These are phyloP conservation scores for Megacollybia marginata DNA, from an alignment of 768 basidiomycete species.

Conservation along the genomic window DNA sequence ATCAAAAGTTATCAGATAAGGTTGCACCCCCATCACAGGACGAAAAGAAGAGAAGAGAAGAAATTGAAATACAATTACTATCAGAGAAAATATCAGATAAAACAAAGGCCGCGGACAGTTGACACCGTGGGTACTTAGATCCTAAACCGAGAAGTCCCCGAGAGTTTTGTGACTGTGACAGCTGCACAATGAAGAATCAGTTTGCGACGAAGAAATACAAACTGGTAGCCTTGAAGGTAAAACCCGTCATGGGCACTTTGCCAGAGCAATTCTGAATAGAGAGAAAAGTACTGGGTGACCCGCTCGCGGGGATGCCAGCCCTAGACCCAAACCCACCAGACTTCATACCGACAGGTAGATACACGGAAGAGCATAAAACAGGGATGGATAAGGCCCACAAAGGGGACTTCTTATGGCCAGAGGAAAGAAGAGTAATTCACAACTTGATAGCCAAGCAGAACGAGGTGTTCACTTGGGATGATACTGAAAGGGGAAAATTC, in stretches of 20 bases:
- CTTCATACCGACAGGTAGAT: slow-evolving; percentile 3
- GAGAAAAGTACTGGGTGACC: slow-evolving; percentile 7
- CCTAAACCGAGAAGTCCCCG: too few relatives aligned
- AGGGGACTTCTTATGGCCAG: neutral
- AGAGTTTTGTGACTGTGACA: neutral
- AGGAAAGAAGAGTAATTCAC: neutral
- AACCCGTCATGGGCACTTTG: slow-evolving; percentile 6
- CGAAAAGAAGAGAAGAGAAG: too few relatives aligned
- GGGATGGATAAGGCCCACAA: neutral
- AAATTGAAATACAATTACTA: too few relatives aligned
- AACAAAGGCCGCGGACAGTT: neutral
- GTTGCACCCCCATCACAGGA: too few relatives aligned
- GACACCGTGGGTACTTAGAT: too few relatives aligned
- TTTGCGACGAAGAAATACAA: slow-evolving; percentile 14
- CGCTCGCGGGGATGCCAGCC: slow-evolving; percentile 2
- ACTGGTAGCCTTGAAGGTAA: slow-evolving; percentile 9
- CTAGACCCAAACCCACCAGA: slow-evolving; percentile 3
- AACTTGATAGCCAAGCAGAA: neutral
- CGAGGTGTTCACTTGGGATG: neutral
- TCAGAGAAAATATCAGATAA: too few relatives aligned
- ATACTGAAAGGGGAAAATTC: neutral
- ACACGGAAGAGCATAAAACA: neutral
- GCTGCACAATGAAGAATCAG: neutral
- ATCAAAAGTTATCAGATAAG: too few relatives aligned
- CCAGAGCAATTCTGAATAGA: slow-evolving; percentile 13